These are phyloP conservation scores for Mortierella sp. DNA, from an alignment of 371 early-diverging fungal genomes.

Conservation along the genomic window DNA sequence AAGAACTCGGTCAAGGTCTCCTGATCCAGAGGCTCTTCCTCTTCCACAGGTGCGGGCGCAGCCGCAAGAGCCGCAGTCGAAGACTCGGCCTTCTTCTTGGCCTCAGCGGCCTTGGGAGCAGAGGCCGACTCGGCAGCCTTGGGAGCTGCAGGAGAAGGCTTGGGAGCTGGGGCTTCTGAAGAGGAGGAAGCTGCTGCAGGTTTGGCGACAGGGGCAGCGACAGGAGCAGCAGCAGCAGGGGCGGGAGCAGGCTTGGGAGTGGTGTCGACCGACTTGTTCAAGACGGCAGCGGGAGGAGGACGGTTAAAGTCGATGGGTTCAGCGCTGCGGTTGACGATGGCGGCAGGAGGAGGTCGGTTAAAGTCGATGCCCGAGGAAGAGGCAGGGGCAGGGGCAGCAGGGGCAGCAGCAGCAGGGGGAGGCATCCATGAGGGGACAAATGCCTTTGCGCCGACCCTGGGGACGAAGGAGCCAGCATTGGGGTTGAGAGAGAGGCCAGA, in stretches of 20 bases:
- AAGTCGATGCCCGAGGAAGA: conserved; percentile 30
- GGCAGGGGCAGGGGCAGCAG: conserved; percentile 19
- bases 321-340: conserved; percentile 30
- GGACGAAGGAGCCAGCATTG: conserved; percentile 64
- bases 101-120: conserved; percentile 25
- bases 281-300: conserved; percentile 36
- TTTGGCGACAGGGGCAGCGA: too few species aligned
- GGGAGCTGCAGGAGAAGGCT: conserved; percentile 28
- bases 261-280: conserved; percentile 40
- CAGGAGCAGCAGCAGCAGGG: conserved; percentile 9
- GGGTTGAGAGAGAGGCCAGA: conserved; percentile 61
- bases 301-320: conserved; percentile 33
- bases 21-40: conserved; percentile 62
- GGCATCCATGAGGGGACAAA: conserved; percentile 60
- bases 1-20: conserved; percentile 76
- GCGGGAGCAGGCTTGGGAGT: conserved; percentile 31
- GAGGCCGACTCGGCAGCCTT: conserved; percentile 30
- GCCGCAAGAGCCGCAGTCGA: conserved; percentile 35
- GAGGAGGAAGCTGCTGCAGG: conserved; percentile 38
- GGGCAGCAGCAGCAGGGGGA: conserved; percentile 20
- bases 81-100: conserved; percentile 23
- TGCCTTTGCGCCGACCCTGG: conserved; percentile 55
- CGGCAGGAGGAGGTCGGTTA: conserved; percentile 36
- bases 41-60: conserved; percentile 41
- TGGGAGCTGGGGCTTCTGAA: conserved; percentile 49